phyloP scores from a whole-genome alignment of 768 basidiomycete species.

The Ramaria rubella region DNA sequence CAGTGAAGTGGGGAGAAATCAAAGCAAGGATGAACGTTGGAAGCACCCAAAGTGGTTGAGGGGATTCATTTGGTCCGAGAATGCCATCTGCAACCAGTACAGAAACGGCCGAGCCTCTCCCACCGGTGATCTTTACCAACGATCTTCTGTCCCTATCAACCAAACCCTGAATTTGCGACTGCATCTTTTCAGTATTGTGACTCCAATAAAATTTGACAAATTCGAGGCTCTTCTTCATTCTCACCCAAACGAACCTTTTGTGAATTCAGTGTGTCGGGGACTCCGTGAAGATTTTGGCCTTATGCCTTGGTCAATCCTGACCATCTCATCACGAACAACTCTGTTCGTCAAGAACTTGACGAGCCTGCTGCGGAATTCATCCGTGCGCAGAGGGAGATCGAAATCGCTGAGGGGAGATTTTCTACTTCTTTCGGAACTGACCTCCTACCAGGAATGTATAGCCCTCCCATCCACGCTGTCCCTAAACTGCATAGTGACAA shows the following conservation, averaged over 20 bases:
- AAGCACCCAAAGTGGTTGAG: neutral
- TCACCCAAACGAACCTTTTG: slow-evolving; percentile 36
- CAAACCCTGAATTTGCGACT: slow-evolving; percentile 23
- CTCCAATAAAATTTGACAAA: slow-evolving; percentile 29
- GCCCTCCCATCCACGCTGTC: slow-evolving; percentile 21
- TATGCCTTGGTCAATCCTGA: slow-evolving; percentile 23
- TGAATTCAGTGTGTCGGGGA: slow-evolving; percentile 22
- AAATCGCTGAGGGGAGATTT: slow-evolving; percentile 16
- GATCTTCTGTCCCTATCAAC: slow-evolving; percentile 11
- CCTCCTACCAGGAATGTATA: slow-evolving; percentile 24
- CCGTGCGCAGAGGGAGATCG: slow-evolving; percentile 18
- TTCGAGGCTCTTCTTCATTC: slow-evolving; percentile 22
- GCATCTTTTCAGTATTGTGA: slow-evolving; percentile 31
- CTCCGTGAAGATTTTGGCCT: slow-evolving; percentile 42
- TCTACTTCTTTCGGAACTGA: slow-evolving; percentile 24
- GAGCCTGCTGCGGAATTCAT: slow-evolving; percentile 21
- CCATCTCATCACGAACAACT: neutral
- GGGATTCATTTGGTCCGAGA: neutral
- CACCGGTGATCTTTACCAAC: neutral
- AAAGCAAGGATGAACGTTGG: neutral
- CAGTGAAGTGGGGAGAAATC: neutral
- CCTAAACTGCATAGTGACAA: slow-evolving; percentile 25
- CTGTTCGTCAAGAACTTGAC: neutral
- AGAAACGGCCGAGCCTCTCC: neutral
- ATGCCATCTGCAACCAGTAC: neutral